Conservation (phyloP, 192 early-diverging fungal genomes). For the Jimgerdemannia flammicorona region DNA sequence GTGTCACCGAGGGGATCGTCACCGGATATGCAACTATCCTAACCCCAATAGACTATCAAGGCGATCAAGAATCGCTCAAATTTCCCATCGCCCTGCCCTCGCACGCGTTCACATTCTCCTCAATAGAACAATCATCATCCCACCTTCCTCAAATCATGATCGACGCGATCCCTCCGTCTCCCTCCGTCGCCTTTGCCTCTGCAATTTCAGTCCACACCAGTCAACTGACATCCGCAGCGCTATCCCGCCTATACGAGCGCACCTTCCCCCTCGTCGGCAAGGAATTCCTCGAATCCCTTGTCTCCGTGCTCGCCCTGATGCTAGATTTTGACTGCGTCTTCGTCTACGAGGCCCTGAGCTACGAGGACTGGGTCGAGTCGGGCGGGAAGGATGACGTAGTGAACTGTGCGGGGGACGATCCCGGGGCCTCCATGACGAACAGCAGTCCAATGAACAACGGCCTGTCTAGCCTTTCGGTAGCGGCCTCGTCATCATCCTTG, state of each 20-base stretch:
- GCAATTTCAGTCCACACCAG: neutral
- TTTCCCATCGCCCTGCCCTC: neutral
- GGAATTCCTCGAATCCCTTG: conserved; percentile 18
- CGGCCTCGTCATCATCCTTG: neutral
- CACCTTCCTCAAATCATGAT: neutral
- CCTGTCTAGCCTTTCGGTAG: neutral
- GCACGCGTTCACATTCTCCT: neutral
- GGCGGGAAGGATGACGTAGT: conserved; percentile 5
- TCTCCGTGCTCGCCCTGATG: conserved; percentile 9
- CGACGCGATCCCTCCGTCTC: neutral
- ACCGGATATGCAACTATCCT: neutral
- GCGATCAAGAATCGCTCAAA: neutral
- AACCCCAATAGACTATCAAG: neutral
- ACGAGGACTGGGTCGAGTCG: conserved; percentile 13
- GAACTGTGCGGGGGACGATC: conserved; percentile 1
- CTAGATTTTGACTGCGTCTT: conserved; percentile 16
- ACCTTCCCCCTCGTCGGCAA: conserved; percentile 18
- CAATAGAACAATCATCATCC: neutral
- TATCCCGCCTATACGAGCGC: conserved; percentile 13
- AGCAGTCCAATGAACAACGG: neutral
- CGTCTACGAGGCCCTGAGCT: conserved; percentile 15
- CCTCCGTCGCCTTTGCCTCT: neutral
- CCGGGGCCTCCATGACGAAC: neutral
- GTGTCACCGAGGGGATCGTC: neutral
- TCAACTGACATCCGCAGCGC: conserved; percentile 2